Evolutionary conservation across 2,329 filamentous ascomycete species (phyloP).

Genomic region (Fusarium sp.): DNA sequence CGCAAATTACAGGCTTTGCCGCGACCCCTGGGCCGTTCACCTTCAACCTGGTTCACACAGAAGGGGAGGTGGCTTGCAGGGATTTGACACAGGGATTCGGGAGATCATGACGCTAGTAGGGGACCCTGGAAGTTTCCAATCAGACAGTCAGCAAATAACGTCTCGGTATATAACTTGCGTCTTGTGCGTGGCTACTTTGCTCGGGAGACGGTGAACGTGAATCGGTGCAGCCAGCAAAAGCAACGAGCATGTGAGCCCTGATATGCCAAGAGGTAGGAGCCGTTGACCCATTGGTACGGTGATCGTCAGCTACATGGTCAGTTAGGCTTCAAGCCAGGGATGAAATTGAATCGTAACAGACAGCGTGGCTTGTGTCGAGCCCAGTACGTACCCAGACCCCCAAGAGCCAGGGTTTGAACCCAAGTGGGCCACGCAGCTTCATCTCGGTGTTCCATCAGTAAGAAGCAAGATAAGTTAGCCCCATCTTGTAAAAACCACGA

Average conservation of each 20-base stretch:
- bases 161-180: constrained; percentile 25
- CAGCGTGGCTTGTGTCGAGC: neutral
- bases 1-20: constrained; percentile 29
- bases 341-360: neutral
- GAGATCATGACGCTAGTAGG: constrained; percentile 46
- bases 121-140: constrained; percentile 9
- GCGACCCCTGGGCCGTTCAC: constrained; percentile 14
- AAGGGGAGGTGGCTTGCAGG: constrained; percentile 38
- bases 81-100: constrained; percentile 34
- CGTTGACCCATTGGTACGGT: constrained; percentile 4
- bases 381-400: neutral
- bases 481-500: constrained; percentile 35
- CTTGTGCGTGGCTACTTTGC: constrained; percentile 18
- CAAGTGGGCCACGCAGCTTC: constrained; percentile 8
- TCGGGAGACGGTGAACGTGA: constrained; percentile 10
- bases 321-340: constrained; percentile 13
- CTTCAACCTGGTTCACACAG: constrained; percentile 1
- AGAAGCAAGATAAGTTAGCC: constrained; percentile 1
- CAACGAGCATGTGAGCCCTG: constrained; percentile 9
- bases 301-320: constrained; percentile 27
- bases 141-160: constrained; percentile 14
- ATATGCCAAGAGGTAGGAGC: neutral
- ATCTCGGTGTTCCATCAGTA: constrained; percentile 4
- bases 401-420: too few relatives aligned
- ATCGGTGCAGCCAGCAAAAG: neutral